A percentile compares a stretch with the other conserved stretches of the same genome.
Conservation (phyloP, 805 yeast species). For the Saccharomycopsis sp. region DNA sequence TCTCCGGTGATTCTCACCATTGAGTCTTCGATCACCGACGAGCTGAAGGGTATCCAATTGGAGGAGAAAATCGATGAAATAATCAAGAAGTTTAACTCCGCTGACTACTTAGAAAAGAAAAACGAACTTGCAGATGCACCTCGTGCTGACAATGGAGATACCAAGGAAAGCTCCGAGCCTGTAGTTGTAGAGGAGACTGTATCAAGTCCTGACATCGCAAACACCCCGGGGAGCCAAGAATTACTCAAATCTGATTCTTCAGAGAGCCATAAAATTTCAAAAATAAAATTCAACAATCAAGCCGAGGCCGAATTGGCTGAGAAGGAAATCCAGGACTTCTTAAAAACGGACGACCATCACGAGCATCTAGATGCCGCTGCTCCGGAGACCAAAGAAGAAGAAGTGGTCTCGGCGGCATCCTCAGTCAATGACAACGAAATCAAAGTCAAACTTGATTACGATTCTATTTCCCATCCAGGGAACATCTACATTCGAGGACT, state of each 20-base stretch:
- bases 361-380: not conserved
- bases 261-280: not conserved
- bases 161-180: too few relatives aligned
- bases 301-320: constrained; percentile 13
- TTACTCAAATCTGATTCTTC: not conserved
- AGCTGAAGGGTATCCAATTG: not conserved
- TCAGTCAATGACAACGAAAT: not conserved
- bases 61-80: constrained; percentile 1
- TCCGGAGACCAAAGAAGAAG: not conserved
- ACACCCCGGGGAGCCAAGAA: not conserved
- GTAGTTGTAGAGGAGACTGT: too few relatives aligned
- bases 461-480: constrained; percentile 48
- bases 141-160: not conserved
- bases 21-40: not conserved
- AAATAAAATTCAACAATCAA: constrained; percentile 10
- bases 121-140: not conserved
- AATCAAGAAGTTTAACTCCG: constrained; percentile 1
- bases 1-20: constrained; percentile 1
- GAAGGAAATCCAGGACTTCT: constrained; percentile 7
- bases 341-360: constrained; percentile 2
- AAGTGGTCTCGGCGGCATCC: not conserved
- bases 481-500: constrained; percentile 49
- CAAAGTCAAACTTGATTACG: constrained; percentile 22
- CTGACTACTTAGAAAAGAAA: not conserved
- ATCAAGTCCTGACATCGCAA: too few relatives aligned